These are phyloP conservation scores for Pichia inconspicua DNA, from an alignment of 1,139 yeast species.

Conservation along the genomic window DNA sequence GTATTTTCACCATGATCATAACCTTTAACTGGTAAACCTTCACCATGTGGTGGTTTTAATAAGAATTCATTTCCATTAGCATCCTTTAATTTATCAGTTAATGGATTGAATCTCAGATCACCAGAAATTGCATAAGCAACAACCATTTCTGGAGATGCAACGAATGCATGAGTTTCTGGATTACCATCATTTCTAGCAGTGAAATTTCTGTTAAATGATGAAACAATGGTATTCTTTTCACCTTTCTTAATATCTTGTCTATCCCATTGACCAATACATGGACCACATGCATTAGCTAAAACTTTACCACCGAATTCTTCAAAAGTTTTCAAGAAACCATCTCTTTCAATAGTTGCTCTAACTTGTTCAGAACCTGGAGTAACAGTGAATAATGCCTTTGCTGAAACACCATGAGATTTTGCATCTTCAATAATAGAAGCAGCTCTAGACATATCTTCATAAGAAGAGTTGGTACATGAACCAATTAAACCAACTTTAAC, in stretches of 20 bases:
- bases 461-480: constrained; percentile 98
- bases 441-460: constrained; percentile 97
- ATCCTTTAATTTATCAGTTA: constrained; percentile 90
- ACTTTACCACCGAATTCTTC: constrained; percentile 92
- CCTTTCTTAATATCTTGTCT: constrained; percentile 96
- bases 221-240: constrained; percentile 95
- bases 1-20: constrained; percentile 94
- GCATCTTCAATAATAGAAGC: constrained; percentile 93
- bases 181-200: constrained; percentile 98
- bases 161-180: constrained; percentile 97
- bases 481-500: constrained; percentile 96
- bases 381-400: constrained; percentile 86
- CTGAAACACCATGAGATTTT: constrained; percentile 78
- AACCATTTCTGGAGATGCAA: constrained; percentile 96
- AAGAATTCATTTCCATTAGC: constrained; percentile 93
- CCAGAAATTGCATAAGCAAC: constrained; percentile 96
- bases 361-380: constrained; percentile 99
- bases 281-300: constrained; percentile 98
- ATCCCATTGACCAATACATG: constrained; percentile 99
- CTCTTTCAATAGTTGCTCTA: constrained; percentile 97
- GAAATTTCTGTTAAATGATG: constrained; percentile 98
- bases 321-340: constrained; percentile 86
- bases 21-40: constrained; percentile 87
- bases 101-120: constrained; percentile 96
- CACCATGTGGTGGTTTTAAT: constrained; percentile 84